Evolutionary conservation across 2,329 filamentous ascomycete genomes (phyloP).

Genomic region (Colletotrichum camelliae): DNA sequence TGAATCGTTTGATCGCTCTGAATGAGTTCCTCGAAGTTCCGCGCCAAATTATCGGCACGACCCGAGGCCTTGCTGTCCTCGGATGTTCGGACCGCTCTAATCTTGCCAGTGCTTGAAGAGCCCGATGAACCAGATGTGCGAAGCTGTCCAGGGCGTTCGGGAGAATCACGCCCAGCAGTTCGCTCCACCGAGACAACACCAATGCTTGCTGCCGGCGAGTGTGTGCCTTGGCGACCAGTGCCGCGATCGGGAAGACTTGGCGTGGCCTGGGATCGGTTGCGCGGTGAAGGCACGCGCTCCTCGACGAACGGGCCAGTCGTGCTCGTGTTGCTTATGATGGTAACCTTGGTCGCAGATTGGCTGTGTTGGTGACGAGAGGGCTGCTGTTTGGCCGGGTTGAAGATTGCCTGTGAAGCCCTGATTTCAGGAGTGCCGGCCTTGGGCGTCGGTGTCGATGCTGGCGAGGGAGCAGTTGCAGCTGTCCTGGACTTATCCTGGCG

Average conservation of each 20-base stretch:
- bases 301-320: constrained; percentile 37
- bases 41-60: constrained; percentile 63
- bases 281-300: constrained; percentile 33
- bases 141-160: constrained; percentile 36
- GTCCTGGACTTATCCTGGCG: neutral
- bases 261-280: constrained; percentile 26
- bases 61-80: constrained; percentile 57
- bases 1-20: constrained; percentile 83
- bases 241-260: constrained; percentile 24
- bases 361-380: constrained; percentile 22
- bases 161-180: constrained; percentile 13
- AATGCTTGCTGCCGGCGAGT: constrained; percentile 32
- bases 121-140: constrained; percentile 58
- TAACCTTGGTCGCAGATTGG: constrained; percentile 37
- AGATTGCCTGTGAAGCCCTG: constrained; percentile 24
- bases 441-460: neutral
- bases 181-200: constrained; percentile 46
- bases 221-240: constrained; percentile 8
- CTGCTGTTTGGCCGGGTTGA: constrained; percentile 21
- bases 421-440: constrained; percentile 9
- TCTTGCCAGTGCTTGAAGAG: constrained; percentile 54
- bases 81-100: constrained; percentile 60
- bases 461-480: neutral
- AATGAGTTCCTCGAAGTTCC: constrained; percentile 80
- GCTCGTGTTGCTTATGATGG: constrained; percentile 35